phyloP scores from a whole-genome alignment of 2,329 filamentous ascomycete species.

The Neofusicoccum parvum region DNA sequence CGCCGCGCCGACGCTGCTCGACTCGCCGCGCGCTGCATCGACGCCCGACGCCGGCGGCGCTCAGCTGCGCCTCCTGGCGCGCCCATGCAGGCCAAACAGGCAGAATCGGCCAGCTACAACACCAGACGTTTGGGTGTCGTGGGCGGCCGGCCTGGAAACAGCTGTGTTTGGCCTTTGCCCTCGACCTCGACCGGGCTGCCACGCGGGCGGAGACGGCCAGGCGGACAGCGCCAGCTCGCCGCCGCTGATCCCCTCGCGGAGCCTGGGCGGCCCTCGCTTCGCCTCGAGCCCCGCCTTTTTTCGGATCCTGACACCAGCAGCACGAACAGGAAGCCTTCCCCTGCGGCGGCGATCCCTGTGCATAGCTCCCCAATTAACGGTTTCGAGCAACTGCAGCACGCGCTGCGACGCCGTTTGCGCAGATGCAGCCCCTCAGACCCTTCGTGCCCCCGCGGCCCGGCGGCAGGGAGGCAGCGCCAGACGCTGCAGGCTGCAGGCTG shows the following conservation, averaged over 20 bases:
- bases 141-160: slow-evolving; percentile 6
- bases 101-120: background rate
- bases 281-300: slow-evolving; percentile 13
- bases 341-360: background rate
- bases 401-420: background rate
- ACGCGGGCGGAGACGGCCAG: background rate
- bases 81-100: background rate
- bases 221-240: background rate
- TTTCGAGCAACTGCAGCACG: background rate
- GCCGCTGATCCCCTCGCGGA: slow-evolving; percentile 9
- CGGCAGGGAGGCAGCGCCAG: background rate
- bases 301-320: slow-evolving; percentile 18
- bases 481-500: background rate
- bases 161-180: background rate
- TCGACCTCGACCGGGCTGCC: background rate
- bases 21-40: background rate
- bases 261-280: slow-evolving; percentile 13
- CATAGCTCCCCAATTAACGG: background rate
- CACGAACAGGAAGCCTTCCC: background rate
- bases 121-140: background rate
- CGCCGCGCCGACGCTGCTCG: background rate
- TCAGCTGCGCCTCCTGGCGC: too few relatives aligned
- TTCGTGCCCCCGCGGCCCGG: background rate
- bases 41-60: background rate
- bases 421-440: background rate